A percentile compares a stretch with the other conserved stretches of the same genome.
phyloP scores from a whole-genome alignment of 192 early-diverging fungal genomes.

The Rhizoclosmatium sp. region DNA sequence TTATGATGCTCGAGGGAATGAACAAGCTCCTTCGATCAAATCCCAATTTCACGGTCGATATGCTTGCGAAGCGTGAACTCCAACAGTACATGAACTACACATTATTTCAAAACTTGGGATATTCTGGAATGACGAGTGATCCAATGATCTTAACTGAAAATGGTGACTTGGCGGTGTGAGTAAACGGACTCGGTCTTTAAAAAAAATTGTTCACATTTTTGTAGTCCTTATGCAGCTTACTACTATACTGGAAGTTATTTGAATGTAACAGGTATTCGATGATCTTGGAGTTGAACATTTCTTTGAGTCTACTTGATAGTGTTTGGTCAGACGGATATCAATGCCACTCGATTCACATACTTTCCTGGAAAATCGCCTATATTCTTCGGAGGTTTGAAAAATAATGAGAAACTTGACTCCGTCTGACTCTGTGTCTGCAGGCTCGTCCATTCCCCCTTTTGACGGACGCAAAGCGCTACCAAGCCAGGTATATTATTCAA shows the following conservation, averaged over 20 bases:
- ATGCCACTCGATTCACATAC: neutral
- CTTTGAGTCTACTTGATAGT: too few species aligned
- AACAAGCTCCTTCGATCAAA: neutral
- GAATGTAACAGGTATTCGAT: neutral
- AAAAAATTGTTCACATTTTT: too few species aligned
- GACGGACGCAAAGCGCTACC: neutral
- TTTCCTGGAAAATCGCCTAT: neutral
- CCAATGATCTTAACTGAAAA: neutral
- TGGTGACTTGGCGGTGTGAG: constrained; percentile 12
- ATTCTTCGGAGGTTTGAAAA: constrained; percentile 5
- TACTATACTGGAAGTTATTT: neutral
- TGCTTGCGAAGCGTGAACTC: neutral
- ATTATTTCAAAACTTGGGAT: constrained; percentile 4
- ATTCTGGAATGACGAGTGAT: neutral
- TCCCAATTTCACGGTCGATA: neutral
- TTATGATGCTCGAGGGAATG: constrained; percentile 6
- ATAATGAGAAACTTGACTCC: neutral
- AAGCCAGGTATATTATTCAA: too few species aligned
- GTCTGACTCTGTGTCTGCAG: neutral
- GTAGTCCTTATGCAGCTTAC: neutral
- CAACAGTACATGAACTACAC: constrained; percentile 13
- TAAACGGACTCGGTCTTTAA: neutral
- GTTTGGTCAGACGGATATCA: constrained; percentile 3
- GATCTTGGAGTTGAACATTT: too few species aligned
- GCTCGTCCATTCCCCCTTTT: constrained; percentile 6